Percentiles rank a stretch among this genome's conserved stretches.
phyloP scores from a whole-genome alignment of 140 eudicot species.

The Anethum foeniculum region DNA sequence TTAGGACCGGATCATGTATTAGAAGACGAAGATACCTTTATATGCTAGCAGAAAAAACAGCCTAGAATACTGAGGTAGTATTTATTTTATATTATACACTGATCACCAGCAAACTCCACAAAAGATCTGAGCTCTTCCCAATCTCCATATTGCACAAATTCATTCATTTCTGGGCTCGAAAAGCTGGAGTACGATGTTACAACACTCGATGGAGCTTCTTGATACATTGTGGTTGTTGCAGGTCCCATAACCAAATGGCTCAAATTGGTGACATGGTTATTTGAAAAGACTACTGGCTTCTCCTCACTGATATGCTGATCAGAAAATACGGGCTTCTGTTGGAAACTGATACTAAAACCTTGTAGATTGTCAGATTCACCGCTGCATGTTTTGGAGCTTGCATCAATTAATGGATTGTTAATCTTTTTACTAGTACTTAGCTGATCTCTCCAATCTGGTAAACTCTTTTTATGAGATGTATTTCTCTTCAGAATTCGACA shows the following conservation, averaged over 20 bases:
- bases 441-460: slow-evolving; percentile 58
- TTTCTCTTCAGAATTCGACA: slow-evolving; percentile 63
- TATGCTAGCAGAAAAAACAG: neutral
- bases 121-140: slow-evolving; percentile 65
- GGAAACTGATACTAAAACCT: slow-evolving; percentile 43
- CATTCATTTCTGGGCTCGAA: slow-evolving; percentile 29
- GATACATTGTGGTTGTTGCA: neutral
- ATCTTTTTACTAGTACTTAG: slow-evolving; percentile 13
- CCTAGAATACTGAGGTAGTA: neutral
- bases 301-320: neutral
- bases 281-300: neutral
- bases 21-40: neutral
- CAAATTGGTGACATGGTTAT: neutral
- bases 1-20: neutral
- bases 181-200: slow-evolving; percentile 28
- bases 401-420: neutral
- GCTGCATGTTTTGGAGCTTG: slow-evolving; percentile 60
- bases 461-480: slow-evolving; percentile 30
- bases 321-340: neutral
- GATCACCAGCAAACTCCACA: slow-evolving; percentile 39
- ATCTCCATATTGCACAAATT: slow-evolving; percentile 42
- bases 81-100: neutral
- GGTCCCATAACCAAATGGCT: slow-evolving; percentile 7
- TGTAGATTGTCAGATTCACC: slow-evolving; percentile 45
- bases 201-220: slow-evolving; percentile 19